Evolutionary conservation across 108 stramenopile genomes (phyloP).

Genomic region (Fistulifera pelliculosa): DNA sequence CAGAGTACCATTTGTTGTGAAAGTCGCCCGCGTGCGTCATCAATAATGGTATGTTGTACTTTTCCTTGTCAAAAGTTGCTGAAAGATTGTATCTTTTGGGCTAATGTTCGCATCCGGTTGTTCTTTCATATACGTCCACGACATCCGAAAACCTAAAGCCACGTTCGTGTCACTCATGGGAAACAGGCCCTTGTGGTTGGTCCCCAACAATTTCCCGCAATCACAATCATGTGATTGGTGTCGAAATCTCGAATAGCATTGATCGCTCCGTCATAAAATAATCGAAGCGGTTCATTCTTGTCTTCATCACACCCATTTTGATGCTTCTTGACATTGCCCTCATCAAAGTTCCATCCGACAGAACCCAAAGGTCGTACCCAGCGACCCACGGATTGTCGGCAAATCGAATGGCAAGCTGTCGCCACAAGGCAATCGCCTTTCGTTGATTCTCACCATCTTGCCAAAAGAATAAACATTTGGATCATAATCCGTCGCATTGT

Average conservation of each 20-base stretch:
- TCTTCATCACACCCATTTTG: neutral
- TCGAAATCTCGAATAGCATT: neutral
- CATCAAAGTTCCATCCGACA: neutral
- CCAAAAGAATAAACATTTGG: neutral
- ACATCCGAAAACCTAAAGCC: neutral
- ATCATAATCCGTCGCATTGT: neutral
- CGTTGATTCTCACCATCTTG: neutral
- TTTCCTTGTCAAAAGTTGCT: neutral
- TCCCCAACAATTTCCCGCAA: neutral
- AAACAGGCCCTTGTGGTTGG: constrained; percentile 1
- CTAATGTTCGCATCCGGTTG: too few relatives aligned
- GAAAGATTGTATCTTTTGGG: neutral
- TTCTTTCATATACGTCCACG: neutral
- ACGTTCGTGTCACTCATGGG: neutral
- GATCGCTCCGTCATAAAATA: neutral
- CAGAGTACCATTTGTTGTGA: constrained; percentile 1
- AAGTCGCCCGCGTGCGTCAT: neutral
- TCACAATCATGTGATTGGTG: constrained; percentile 1
- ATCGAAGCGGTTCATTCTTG: neutral
- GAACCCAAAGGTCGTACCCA: neutral
- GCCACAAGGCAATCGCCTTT: neutral
- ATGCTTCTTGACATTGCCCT: neutral
- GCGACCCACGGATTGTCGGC: neutral
- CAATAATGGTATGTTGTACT: neutral
- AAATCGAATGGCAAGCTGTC: neutral